Percentiles rank a stretch among this genome's conserved stretches.
Evolutionary conservation across 176 grass and related monocot genomes (phyloP).

Genomic region (Aegilops sharonensis): DNA sequence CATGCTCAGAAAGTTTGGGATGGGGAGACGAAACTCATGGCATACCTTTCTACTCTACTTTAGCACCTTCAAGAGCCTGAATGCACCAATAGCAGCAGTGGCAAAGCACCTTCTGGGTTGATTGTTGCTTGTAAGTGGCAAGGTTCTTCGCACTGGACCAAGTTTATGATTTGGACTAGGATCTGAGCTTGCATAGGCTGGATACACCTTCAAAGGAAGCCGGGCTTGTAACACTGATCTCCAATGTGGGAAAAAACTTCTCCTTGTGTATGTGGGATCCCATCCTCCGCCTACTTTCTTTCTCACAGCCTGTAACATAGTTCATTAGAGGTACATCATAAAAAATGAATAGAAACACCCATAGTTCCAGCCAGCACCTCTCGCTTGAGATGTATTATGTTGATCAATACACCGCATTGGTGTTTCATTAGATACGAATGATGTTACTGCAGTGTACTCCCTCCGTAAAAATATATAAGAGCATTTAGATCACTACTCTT

Average conservation of each 20-base stretch:
- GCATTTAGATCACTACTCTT: no score
- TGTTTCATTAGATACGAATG: neutral
- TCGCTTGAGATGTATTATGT: neutral
- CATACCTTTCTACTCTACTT: conserved; percentile 13
- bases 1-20: neutral
- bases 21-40: neutral
- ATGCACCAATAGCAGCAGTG: conserved; percentile 20
- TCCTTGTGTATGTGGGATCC: neutral
- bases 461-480: no score
- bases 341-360: neutral
- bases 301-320: neutral
- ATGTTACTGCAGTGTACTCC: neutral
- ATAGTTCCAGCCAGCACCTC: neutral
- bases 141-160: neutral
- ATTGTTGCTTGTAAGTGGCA: neutral
- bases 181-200: conserved; percentile 2
- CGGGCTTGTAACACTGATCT: neutral
- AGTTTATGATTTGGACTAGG: neutral
- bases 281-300: neutral
- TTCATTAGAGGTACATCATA: neutral
- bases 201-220: conserved; percentile 2
- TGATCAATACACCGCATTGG: neutral
- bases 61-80: conserved; percentile 20
- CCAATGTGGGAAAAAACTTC: neutral
- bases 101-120: conserved; percentile 16